Percentiles rank a stretch among this genome's conserved stretches.
Conservation (phyloP, 352 stramenopile species). For the Globisporangium carolinianum region DNA sequence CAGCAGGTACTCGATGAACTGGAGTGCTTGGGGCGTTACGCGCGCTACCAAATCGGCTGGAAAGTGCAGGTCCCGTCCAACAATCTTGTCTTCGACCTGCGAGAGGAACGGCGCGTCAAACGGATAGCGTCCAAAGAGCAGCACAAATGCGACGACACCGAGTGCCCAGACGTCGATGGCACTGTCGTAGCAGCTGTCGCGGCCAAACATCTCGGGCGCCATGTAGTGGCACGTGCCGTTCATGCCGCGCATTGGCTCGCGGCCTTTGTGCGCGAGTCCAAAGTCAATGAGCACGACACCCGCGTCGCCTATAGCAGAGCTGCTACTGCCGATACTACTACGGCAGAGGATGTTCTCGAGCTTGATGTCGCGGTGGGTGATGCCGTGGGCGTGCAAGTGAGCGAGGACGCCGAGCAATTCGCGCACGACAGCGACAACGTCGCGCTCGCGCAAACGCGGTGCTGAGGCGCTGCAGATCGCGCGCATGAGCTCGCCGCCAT, state of each 20-base stretch:
- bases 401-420: slow-evolving; percentile 62
- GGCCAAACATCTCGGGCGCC: slow-evolving; percentile 78
- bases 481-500: slow-evolving; percentile 59
- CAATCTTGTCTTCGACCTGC: slow-evolving; percentile 81
- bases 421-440: slow-evolving; percentile 53
- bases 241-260: slow-evolving; percentile 59
- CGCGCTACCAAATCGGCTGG: slow-evolving; percentile 39
- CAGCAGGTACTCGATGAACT: slow-evolving; percentile 78
- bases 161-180: slow-evolving; percentile 78
- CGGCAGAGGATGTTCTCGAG: slow-evolving; percentile 75
- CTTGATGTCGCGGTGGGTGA: slow-evolving; percentile 82
- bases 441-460: slow-evolving; percentile 38
- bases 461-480: slow-evolving; percentile 20
- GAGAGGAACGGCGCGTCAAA: slow-evolving; percentile 81
- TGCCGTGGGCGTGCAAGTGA: slow-evolving; percentile 61
- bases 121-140: slow-evolving; percentile 67
- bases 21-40: slow-evolving; percentile 55
- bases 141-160: slow-evolving; percentile 62
- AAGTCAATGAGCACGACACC: slow-evolving; percentile 78
- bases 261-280: slow-evolving; percentile 54
- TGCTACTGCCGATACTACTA: slow-evolving; percentile 15
- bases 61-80: slow-evolving; percentile 50
- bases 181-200: slow-evolving; percentile 40
- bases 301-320: slow-evolving; percentile 14
- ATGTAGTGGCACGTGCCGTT: slow-evolving; percentile 83